Base-by-base conservation (phyloP, 2,329 filamentous ascomycete species). In the Didymella segeticola region DNA sequence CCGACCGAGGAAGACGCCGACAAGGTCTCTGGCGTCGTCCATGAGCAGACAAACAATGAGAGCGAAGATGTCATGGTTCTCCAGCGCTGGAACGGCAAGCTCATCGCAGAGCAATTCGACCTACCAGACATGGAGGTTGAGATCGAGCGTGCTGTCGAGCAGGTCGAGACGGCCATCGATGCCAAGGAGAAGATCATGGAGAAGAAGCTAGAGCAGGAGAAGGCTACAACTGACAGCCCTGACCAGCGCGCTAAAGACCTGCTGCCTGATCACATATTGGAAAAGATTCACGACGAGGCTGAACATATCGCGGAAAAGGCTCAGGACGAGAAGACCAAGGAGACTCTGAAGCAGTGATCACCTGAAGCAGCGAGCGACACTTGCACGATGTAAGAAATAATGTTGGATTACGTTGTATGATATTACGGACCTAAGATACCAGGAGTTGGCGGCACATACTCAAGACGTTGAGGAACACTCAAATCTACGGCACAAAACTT, bases 121-220 rank as follows among this genome's bases (percentile, higher is more conserved):
- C 66, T 82, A 20, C 78, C 80, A 1, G 80, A 80, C 47, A 80
- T 82, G 78, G 77, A 81, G 57, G 73, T 81, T n/a, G 80, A 82
- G 64, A 80, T 82, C 48, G 80, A 82, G 68, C 68, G 80, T 10
- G 80, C 80, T 6, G 79, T 82, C 0, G 78, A 80, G 67, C 80
- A 82, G 60, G 79, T 82, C 1, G 76, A 81, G 61, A 70, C 70
- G 20, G 67, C 66, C 1, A 77, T 81, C 41, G 77, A 79, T 50
- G 68, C 66, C 2, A 73, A 71, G 42, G 70, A 74, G 39, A 64
- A 72, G 57, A 50, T 74, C 15, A 57, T 67, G 15, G 63, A 73
- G 52, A 72, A 76, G 58, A 75, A 75, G 56, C 46, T 69, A 2
- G 70, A 76, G 53, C 63, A 73, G 11, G 73, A 75, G 47, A 66